These are phyloP conservation scores for Tetraselmis chui DNA, from an alignment of 139 green algal genomes.

Conservation along the genomic window DNA sequence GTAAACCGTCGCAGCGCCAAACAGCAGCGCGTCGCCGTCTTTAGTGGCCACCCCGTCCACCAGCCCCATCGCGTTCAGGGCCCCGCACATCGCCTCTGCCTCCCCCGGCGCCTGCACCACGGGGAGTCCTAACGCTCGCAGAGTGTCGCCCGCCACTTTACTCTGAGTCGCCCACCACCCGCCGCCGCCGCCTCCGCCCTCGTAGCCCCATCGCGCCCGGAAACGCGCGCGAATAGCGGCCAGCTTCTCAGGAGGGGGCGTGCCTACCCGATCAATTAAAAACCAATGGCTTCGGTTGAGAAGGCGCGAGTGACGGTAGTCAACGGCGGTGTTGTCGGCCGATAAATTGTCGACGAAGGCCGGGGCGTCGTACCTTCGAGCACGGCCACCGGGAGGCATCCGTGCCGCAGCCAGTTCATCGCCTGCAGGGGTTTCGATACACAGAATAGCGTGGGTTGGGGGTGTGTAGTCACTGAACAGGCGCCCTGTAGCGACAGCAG, in stretches of 20 bases:
- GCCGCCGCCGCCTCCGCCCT: neutral
- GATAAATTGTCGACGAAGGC: neutral
- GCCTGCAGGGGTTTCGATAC: conserved; percentile 22
- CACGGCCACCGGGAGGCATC: conserved; percentile 53
- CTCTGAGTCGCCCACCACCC: neutral
- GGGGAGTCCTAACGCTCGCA: conserved; percentile 39
- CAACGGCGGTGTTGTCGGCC: too few species aligned
- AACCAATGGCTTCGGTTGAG: too few species aligned
- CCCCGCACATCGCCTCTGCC: conserved; percentile 66
- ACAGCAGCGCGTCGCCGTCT: conserved; percentile 65
- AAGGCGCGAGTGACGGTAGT: too few species aligned
- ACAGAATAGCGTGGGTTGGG: neutral
- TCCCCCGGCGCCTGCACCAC: conserved; percentile 62
- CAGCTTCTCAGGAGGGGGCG: neutral
- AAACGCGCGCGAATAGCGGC: neutral
- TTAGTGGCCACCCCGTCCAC: conserved; percentile 42
- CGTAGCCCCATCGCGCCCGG: neutral
- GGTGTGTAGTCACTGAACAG: too few species aligned
- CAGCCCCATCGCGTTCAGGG: conserved; percentile 40
- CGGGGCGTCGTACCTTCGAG: conserved; percentile 35
- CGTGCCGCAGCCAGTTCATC: conserved; percentile 58
- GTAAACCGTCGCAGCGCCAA: conserved; percentile 52
- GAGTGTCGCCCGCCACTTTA: neutral
- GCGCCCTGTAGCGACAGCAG: too few species aligned
- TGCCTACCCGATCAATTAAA: neutral